These are phyloP conservation scores for Boehmeria nivea DNA, from an alignment of 306 rosid species.

Conservation along the genomic window DNA sequence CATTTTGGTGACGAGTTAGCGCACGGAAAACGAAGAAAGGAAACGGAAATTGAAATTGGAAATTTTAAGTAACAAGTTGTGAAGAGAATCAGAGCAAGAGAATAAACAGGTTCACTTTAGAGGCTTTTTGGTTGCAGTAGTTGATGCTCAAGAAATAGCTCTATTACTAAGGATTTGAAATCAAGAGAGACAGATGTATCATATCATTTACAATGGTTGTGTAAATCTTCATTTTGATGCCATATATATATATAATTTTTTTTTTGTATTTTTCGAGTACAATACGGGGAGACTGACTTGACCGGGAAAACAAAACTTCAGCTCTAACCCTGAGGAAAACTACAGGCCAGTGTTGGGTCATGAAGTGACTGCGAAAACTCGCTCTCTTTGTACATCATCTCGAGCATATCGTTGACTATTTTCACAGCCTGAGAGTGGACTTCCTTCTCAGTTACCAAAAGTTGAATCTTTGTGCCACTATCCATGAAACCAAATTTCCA, in stretches of 20 bases:
- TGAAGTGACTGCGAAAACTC: constrained; percentile 18
- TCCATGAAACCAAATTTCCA: no score
- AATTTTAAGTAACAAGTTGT: no score
- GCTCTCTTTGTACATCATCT: constrained; percentile 20
- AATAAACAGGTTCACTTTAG: no score
- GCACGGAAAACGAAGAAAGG: constrained; percentile 30
- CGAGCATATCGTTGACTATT: constrained; percentile 5
- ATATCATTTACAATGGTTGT: no score
- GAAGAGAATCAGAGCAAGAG: no score
- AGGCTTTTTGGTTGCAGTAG: no score
- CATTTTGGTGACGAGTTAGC: constrained; percentile 33
- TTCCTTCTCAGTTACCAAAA: constrained; percentile 11
- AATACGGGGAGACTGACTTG: constrained; percentile 11
- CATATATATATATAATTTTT: constrained; percentile 6
- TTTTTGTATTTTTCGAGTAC: neutral
- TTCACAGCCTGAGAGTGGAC: constrained; percentile 19
- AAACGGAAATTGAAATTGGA: constrained; percentile 24
- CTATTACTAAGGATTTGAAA: no score
- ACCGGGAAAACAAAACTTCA: constrained; percentile 7
- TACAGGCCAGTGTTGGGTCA: neutral
- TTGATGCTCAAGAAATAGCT: no score
- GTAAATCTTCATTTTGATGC: no score
- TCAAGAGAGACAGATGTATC: no score
- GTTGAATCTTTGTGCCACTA: constrained; percentile 8
- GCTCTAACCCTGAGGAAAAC: constrained; percentile 24